Base-by-base conservation (phyloP, 495 filamentous ascomycete species). In the Talaromyces stipitatus region DNA sequence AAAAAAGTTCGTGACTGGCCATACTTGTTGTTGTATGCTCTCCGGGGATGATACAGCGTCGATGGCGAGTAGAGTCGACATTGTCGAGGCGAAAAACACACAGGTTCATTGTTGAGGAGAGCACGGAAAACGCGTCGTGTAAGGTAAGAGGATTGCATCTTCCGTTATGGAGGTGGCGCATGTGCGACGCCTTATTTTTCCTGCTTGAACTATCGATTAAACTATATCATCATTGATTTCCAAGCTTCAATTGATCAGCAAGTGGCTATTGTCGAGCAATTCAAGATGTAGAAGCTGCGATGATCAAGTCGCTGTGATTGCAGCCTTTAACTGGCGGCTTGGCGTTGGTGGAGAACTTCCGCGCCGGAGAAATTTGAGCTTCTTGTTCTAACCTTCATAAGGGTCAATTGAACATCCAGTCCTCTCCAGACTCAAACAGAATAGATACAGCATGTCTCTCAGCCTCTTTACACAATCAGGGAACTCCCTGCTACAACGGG, bases 141-240 rank as follows among this genome's bases (percentile, higher is more conserved):
- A 61, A 95, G 81, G 65, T 90, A 87, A 12, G 54, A 56, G 69
- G 90, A 91, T 65, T 86, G 88, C 91, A 95, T 95, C 59, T 69
- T 64, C 70, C 64, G 61, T 12, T 23, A n/a, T 48, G 38, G 8
- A 32, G 38, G 14, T 2, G 10, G 20, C 12, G 22, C 45, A 24
- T 18, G 3, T 11, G 45, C 10, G 20, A 23, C 41, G 41, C 7
- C 22, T 46, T 46, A 8, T 18, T 20, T 18, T 7, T 6, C 12
- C 30, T 33, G 20, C 16, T 48, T 24, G 24, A 26, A 26, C 24
- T 9, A 18, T 18, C 9, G 14, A 11, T 4, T 48, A 48, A 24
- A 18, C 14, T 24, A 48, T 26, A 41, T 41, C 36, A 41, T 41
- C n/a, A 9, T 41, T 20, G 36, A 41, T 41, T 36, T 36, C 1